Base-by-base conservation (phyloP, 2,329 filamentous ascomycete genomes). In the Polytolypa hystricis region DNA sequence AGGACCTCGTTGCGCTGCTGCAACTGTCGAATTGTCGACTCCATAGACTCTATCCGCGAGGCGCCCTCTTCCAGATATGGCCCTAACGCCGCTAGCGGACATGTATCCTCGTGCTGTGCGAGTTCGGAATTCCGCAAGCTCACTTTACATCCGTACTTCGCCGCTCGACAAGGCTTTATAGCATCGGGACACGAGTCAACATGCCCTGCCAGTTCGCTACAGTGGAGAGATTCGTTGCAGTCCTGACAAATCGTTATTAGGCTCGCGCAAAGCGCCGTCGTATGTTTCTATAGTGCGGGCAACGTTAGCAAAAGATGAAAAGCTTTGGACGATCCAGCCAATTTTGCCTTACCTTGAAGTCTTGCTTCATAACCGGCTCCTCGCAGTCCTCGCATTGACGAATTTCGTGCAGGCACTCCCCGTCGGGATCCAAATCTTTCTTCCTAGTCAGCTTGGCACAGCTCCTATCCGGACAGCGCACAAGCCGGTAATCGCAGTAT, bases 401-500 rank as follows among this genome's bases (percentile, higher is more conserved):
- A 6, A 64, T 58, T 38, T 58, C 63, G 51, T 78, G 74, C 45
- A 74, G 57, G 49, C 74, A 78, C 16, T 62, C 52, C 4, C 43
- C 37, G 21, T 60, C 67, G 39, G 63, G 57, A 27, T 66, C 58
- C n/a, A 66, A 54, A 50, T 77, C 67, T 51, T 71, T 77, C 47
- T 71, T 66, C 29, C 63, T 64, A n/a, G 71, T 66, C 33, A 62
- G 60, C 42, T 69, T 58, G 14, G 63, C 60, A 50, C 75, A 79
- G 9, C 58, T 55, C 20, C 56, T 46, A 14, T 59, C 59, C 1
- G 69, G 61, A 41, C 75, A 79, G 40, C 67, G 62, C 15, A 79
- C 57, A 25, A 65, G 54, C 34, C 66, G 64, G 47, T 71, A 71
- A 8, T 65, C 66, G 49, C 75, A 79, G 48, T 79, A 75, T 43